Evolutionary conservation across 108 stramenopile species (phyloP).

Genomic region (Asterionellopsis glacialis): DNA sequence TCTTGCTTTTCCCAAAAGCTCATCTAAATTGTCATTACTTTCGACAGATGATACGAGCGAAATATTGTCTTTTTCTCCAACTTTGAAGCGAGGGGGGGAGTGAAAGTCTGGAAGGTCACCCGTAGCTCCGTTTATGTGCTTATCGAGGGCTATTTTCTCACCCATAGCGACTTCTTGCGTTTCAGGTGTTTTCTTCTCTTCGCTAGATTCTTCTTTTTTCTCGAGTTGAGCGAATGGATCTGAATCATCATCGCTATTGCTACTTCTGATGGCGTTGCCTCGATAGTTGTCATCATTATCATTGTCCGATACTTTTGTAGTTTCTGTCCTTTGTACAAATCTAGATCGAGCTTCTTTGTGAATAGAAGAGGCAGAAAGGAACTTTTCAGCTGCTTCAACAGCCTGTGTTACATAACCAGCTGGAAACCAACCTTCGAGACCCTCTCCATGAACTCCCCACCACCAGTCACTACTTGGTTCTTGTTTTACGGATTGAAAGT

Average conservation of each 20-base stretch:
- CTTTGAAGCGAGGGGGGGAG: background rate
- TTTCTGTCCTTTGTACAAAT: constrained; percentile 29
- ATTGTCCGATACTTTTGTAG: background rate
- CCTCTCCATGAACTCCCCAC: constrained; percentile 45
- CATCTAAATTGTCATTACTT: too few relatives aligned
- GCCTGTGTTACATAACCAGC: constrained; percentile 33
- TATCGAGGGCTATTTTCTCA: too few relatives aligned
- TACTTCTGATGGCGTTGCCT: background rate
- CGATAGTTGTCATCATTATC: background rate
- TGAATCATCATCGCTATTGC: constrained; percentile 2
- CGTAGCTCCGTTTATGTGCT: background rate
- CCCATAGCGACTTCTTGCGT: background rate
- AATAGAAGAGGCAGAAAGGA: constrained; percentile 39
- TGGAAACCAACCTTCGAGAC: constrained; percentile 44
- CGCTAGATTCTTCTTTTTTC: background rate
- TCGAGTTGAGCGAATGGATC: background rate
- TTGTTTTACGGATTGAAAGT: constrained; percentile 8
- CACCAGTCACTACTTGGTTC: constrained; percentile 33
- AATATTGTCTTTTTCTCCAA: background rate
- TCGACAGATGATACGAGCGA: background rate
- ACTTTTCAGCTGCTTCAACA: constrained; percentile 46
- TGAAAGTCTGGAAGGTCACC: background rate
- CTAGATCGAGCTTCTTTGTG: constrained; percentile 36
- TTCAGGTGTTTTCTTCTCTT: background rate
- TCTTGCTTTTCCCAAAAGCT: too few relatives aligned